Conservation (phyloP, 495 filamentous ascomycete genomes). For the Xylaria palmicola region DNA sequence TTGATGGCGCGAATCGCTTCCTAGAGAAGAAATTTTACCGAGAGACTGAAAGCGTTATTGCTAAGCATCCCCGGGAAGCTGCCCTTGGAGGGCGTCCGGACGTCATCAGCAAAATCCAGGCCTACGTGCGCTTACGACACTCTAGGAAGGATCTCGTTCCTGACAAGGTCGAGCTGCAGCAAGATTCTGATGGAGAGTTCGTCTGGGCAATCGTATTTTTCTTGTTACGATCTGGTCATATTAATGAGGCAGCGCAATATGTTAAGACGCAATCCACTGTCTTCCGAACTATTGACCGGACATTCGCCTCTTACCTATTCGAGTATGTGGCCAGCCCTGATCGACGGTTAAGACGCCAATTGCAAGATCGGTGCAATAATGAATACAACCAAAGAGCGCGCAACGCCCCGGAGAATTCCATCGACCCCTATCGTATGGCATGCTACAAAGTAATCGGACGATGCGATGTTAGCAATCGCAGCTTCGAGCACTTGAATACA, state of each 20-base stretch:
- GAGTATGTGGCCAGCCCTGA: constrained; percentile 70
- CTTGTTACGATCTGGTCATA: constrained; percentile 81
- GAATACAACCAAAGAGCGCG: constrained; percentile 83
- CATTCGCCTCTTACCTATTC: constrained; percentile 85
- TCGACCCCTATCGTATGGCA: constrained; percentile 94
- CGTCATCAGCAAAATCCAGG: constrained; percentile 83
- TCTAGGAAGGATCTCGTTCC: constrained; percentile 75
- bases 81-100: constrained; percentile 87
- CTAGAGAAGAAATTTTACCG: constrained; percentile 73
- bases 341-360: constrained; percentile 66
- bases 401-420: constrained; percentile 79
- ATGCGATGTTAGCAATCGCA: constrained; percentile 80
- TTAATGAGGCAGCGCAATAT: constrained; percentile 81
- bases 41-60: constrained; percentile 70
- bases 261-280: constrained; percentile 70
- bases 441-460: constrained; percentile 98
- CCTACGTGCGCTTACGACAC: constrained; percentile 77
- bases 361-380: constrained; percentile 81
- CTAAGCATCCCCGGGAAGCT: constrained; percentile 82
- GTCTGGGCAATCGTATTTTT: constrained; percentile 94
- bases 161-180: constrained; percentile 71
- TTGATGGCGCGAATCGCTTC: constrained; percentile 72
- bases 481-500: constrained; percentile 74
- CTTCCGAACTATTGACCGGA: constrained; percentile 86
- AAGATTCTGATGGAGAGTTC: constrained; percentile 69